A percentile compares a stretch with the other conserved stretches of the same genome.
Evolutionary conservation across 1,139 yeast species (phyloP).

Genomic region (Meyerozyma guilliermondii): DNA sequence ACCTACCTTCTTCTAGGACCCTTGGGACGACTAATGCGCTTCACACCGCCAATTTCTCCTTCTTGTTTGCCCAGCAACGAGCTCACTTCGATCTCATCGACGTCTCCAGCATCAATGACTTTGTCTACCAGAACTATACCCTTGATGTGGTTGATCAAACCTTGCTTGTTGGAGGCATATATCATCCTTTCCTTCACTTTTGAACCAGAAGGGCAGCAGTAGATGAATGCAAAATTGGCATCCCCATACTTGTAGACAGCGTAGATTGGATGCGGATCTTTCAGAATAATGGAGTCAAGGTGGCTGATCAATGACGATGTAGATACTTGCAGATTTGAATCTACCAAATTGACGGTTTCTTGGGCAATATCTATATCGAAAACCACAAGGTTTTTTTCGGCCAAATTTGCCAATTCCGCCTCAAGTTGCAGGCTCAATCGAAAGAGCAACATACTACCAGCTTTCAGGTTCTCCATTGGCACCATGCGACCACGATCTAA

Average conservation of each 20-base stretch:
- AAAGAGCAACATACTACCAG: slow-evolving; percentile 21
- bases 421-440: slow-evolving; percentile 22
- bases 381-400: slow-evolving; percentile 18
- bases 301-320: not conserved
- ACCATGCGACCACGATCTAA: slow-evolving; percentile 29
- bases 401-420: slow-evolving; percentile 17
- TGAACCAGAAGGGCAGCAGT: slow-evolving; percentile 87
- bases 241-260: slow-evolving; percentile 44
- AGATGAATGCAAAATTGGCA: slow-evolving; percentile 51
- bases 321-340: not conserved
- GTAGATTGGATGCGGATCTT: slow-evolving; percentile 40
- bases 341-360: slow-evolving; percentile 24
- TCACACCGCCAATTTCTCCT: not conserved
- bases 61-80: slow-evolving; percentile 18
- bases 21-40: slow-evolving; percentile 41
- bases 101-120: slow-evolving; percentile 62
- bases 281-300: not conserved
- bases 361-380: slow-evolving; percentile 27
- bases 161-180: slow-evolving; percentile 78
- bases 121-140: slow-evolving; percentile 25
- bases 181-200: slow-evolving; percentile 89
- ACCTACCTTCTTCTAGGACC: slow-evolving; percentile 48
- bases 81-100: slow-evolving; percentile 53
- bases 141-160: slow-evolving; percentile 51
- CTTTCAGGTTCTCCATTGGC: slow-evolving; percentile 24